Conservation (phyloP, 1,139 yeast species). For the Pichia sp. region DNA sequence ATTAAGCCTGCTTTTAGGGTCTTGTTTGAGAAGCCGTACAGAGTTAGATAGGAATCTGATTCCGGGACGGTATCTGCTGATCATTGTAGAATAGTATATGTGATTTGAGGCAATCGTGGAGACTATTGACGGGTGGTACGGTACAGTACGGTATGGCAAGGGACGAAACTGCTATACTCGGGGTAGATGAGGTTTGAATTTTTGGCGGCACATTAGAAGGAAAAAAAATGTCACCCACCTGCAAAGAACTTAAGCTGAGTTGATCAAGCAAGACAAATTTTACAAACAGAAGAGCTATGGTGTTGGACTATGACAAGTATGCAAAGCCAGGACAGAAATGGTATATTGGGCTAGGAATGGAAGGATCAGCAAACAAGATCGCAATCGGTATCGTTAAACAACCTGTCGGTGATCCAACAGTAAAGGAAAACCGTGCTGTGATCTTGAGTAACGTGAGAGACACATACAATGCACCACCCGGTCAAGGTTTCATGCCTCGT, state of each 20-base stretch:
- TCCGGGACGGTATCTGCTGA: not conserved
- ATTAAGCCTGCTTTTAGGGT: slow-evolving; percentile 5
- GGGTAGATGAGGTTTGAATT: no score
- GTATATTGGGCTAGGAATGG: slow-evolving; percentile 80
- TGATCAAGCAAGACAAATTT: not conserved
- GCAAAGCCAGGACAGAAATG: slow-evolving; percentile 37
- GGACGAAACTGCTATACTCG: no score
- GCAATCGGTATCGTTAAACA: slow-evolving; percentile 92
- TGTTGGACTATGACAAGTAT: slow-evolving; percentile 16
- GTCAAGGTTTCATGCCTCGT: slow-evolving; percentile 93
- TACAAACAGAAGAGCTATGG: slow-evolving; percentile 5
- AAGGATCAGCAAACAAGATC: slow-evolving; percentile 93
- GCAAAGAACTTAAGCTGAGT: not conserved
- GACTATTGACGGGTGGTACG: no score
- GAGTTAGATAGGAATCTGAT: not conserved
- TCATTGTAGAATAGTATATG: not conserved
- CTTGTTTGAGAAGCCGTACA: not conserved
- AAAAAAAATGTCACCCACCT: not conserved
- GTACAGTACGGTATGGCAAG: no score
- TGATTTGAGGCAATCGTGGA: no score
- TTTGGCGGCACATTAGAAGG: no score
- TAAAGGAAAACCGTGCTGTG: slow-evolving; percentile 50
- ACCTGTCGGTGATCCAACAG: slow-evolving; percentile 41
- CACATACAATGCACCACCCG: slow-evolving; percentile 94
- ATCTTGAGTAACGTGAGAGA: slow-evolving; percentile 86